phyloP scores from a whole-genome alignment of 2,329 filamentous ascomycete species.

The Fusarium buharicum region DNA sequence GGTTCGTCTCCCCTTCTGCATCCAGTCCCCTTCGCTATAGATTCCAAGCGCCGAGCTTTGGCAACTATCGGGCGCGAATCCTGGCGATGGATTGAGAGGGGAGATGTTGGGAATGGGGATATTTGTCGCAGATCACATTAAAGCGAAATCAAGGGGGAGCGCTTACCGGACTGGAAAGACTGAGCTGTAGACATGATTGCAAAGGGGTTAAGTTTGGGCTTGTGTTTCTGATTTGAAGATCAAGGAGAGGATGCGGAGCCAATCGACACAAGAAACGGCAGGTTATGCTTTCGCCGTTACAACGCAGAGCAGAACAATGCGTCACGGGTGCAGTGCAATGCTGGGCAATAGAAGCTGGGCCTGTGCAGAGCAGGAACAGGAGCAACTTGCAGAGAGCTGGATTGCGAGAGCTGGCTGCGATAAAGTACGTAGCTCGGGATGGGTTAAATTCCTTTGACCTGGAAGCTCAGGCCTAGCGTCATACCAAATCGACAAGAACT shows the following conservation, averaged over 20 bases:
- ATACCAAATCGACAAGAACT: constrained; percentile 44
- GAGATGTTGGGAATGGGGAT: constrained; percentile 29
- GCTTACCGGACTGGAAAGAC: constrained; percentile 45
- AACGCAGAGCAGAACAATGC: constrained; percentile 32
- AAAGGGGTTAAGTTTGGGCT: constrained; percentile 41
- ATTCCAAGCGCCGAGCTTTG: constrained; percentile 41
- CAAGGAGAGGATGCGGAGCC: constrained; percentile 38
- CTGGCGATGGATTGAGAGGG: constrained; percentile 29
- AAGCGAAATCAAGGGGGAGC: constrained; percentile 48
- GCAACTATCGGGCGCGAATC: constrained; percentile 33
- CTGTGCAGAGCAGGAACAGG: constrained; percentile 11
- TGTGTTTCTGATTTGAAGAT: constrained; percentile 43
- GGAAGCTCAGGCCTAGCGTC: constrained; percentile 47
- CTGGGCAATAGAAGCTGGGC: constrained; percentile 15
- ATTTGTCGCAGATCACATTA: constrained; percentile 44
- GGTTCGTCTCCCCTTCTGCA: constrained; percentile 28
- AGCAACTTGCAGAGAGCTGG: constrained; percentile 21
- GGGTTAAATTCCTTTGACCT: constrained; percentile 48
- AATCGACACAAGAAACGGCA: constrained; percentile 28
- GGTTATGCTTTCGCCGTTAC: constrained; percentile 30
- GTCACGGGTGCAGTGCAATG: constrained; percentile 26
- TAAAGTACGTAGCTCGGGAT: constrained; percentile 42
- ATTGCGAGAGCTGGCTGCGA: constrained; percentile 31
- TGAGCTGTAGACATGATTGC: constrained; percentile 46
- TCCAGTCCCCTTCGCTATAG: constrained; percentile 37